Conservation (phyloP, 768 basidiomycete genomes). For the Rhodocollybia butyracea region DNA sequence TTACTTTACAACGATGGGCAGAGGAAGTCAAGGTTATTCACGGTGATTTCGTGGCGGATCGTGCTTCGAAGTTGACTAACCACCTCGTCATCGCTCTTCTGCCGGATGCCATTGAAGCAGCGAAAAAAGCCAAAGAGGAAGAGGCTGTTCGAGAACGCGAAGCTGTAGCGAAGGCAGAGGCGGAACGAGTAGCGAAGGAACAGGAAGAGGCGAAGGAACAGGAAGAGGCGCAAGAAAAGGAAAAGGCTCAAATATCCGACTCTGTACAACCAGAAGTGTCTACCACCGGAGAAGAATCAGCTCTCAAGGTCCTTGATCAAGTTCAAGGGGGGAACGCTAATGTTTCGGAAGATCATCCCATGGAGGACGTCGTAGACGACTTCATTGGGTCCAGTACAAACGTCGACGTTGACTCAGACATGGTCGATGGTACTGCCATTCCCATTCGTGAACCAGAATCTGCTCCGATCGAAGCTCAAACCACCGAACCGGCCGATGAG, state of each 20-base stretch:
- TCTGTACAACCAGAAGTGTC: not conserved
- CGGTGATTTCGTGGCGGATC: constrained; percentile 67
- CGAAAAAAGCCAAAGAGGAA: constrained; percentile 57
- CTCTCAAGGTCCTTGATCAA: not conserved
- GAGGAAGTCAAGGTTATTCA: constrained; percentile 85
- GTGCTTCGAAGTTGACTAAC: constrained; percentile 62
- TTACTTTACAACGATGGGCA: constrained; percentile 84
- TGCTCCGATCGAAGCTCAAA: not conserved
- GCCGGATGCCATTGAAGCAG: constrained; percentile 73
- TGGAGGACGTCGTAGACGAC: constrained; percentile 27
- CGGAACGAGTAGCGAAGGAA: constrained; percentile 29
- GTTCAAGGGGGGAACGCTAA: no score
- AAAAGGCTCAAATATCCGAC: constrained; percentile 16
- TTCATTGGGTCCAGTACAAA: constrained; percentile 15
- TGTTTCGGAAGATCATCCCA: constrained; percentile 25
- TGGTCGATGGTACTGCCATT: constrained; percentile 39
- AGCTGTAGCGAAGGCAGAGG: constrained; percentile 33
- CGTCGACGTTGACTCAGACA: constrained; percentile 41
- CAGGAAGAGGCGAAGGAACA: constrained; percentile 26
- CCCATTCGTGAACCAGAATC: no score
- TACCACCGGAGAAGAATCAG: not conserved
- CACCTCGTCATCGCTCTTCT: constrained; percentile 73
- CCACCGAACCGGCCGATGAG: not conserved
- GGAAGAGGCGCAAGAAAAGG: constrained; percentile 28
- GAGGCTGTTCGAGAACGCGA: constrained; percentile 38